Conservation (phyloP, 108 stramenopile genomes). For the Cyclotella cryptica region DNA sequence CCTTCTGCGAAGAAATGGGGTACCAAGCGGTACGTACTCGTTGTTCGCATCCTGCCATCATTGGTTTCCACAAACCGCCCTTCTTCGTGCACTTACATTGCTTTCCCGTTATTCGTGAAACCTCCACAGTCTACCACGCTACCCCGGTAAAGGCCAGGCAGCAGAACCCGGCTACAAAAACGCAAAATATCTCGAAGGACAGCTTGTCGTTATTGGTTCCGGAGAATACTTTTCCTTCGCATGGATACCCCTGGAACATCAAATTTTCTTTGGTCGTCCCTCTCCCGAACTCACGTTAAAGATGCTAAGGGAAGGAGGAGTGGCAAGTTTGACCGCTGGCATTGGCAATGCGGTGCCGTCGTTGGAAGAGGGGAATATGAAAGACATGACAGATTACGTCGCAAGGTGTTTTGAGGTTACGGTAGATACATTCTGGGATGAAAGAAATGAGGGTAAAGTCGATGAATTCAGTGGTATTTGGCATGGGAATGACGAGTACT, state of each 20-base stretch:
- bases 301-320: conserved; percentile 70
- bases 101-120: too few relatives aligned
- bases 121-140: conserved; percentile 41
- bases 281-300: conserved; percentile 63
- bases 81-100: too few relatives aligned
- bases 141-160: conserved; percentile 70
- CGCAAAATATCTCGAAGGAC: conserved; percentile 80
- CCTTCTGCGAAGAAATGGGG: conserved; percentile 79
- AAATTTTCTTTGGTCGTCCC: conserved; percentile 86
- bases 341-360: conserved; percentile 33
- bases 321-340: conserved; percentile 40
- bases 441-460: conserved; percentile 46
- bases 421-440: conserved; percentile 61
- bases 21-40: conserved; percentile 52
- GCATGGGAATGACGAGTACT: conserved; percentile 65
- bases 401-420: conserved; percentile 69
- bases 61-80: too few relatives aligned
- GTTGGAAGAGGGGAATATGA: conserved; percentile 60
- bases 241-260: conserved; percentile 81
- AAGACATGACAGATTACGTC: conserved; percentile 63
- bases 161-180: conserved; percentile 70
- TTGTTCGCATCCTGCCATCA: not conserved
- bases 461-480: conserved; percentile 76
- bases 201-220: conserved; percentile 78
- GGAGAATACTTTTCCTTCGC: conserved; percentile 85